phyloP scores from a whole-genome alignment of 2,329 filamentous ascomycete species.

The Chaetomiaceae sp. region DNA sequence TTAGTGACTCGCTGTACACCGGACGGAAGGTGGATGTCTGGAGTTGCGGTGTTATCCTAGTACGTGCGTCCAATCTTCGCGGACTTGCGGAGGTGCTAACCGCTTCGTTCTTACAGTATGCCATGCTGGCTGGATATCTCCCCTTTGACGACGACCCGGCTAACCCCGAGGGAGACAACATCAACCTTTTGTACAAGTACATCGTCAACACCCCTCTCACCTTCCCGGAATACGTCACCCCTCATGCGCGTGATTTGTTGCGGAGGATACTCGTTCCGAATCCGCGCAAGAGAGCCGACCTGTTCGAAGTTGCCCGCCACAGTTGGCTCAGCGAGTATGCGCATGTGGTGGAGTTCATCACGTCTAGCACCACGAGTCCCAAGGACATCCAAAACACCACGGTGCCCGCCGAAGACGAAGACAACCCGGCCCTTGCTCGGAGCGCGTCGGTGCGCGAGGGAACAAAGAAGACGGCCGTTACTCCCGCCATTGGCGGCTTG shows the following conservation, averaged over 20 bases:
- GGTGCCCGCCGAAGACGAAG: slow-evolving; percentile 50
- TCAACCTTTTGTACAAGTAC: slow-evolving; percentile 98
- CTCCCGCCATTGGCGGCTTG: slow-evolving; percentile 54
- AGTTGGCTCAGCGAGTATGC: slow-evolving; percentile 98
- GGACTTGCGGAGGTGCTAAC: background rate
- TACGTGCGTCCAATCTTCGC: slow-evolving; percentile 44
- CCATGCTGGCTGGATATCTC: slow-evolving; percentile 95
- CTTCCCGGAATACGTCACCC: slow-evolving; percentile 97
- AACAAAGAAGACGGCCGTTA: slow-evolving; percentile 56
- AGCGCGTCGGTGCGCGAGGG: slow-evolving; percentile 91
- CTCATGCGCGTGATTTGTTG: slow-evolving; percentile 86
- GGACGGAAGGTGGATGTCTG: slow-evolving; percentile 97
- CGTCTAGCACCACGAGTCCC: slow-evolving; percentile 84
- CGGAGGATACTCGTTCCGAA: slow-evolving; percentile 92
- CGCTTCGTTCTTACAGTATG: slow-evolving; percentile 59
- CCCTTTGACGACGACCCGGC: slow-evolving; percentile 98
- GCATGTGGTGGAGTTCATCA: slow-evolving; percentile 95
- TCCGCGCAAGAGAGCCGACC: slow-evolving; percentile 85
- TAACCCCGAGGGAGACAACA: slow-evolving; percentile 97
- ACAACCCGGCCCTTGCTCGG: slow-evolving; percentile 62
- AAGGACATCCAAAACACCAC: slow-evolving; percentile 79
- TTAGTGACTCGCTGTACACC: slow-evolving; percentile 95
- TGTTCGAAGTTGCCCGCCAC: slow-evolving; percentile 95
- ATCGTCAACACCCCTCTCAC: slow-evolving; percentile 95
- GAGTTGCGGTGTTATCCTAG: slow-evolving; percentile 98